A percentile compares a stretch with the other conserved stretches of the same genome.
Evolutionary conservation across 257 asterid species (phyloP).

Genomic region (Verbena officinalis): DNA sequence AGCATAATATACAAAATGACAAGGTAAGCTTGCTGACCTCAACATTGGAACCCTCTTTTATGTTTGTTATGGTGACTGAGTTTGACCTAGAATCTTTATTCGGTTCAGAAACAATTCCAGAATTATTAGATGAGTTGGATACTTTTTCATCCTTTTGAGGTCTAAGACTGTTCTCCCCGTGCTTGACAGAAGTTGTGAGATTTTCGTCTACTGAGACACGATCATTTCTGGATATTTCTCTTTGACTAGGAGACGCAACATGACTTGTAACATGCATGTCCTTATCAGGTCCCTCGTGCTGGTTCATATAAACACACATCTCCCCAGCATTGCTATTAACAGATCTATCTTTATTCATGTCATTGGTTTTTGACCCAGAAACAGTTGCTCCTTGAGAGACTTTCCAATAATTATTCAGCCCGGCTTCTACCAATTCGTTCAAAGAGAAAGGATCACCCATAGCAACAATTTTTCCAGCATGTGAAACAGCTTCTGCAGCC

Average conservation of each 20-base stretch:
- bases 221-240: conserved; percentile 43
- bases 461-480: conserved; percentile 86
- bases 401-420: conserved; percentile 79
- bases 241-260: conserved; percentile 37
- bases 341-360: conserved; percentile 34
- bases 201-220: conserved; percentile 37
- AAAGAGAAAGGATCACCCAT: conserved; percentile 80
- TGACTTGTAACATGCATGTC: conserved; percentile 33
- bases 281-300: conserved; percentile 41
- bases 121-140: conserved; percentile 38
- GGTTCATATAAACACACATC: conserved; percentile 36
- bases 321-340: conserved; percentile 35
- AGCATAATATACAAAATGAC: conserved; percentile 16
- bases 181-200: conserved; percentile 35
- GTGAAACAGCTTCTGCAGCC: conserved; percentile 96
- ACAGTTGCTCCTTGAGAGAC: conserved; percentile 34
- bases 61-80: conserved; percentile 33
- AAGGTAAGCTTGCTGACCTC: conserved; percentile 65
- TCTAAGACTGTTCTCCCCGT: conserved; percentile 42
- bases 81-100: conserved; percentile 38
- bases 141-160: conserved; percentile 43
- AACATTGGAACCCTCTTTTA: conserved; percentile 71
- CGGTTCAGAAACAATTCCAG: conserved; percentile 43
- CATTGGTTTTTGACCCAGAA: conserved; percentile 45
- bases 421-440: conserved; percentile 64